A percentile compares a stretch with the other conserved stretches of the same genome.
phyloP scores from a whole-genome alignment of 108 stramenopile genomes.

The Skeletonema menzelii region DNA sequence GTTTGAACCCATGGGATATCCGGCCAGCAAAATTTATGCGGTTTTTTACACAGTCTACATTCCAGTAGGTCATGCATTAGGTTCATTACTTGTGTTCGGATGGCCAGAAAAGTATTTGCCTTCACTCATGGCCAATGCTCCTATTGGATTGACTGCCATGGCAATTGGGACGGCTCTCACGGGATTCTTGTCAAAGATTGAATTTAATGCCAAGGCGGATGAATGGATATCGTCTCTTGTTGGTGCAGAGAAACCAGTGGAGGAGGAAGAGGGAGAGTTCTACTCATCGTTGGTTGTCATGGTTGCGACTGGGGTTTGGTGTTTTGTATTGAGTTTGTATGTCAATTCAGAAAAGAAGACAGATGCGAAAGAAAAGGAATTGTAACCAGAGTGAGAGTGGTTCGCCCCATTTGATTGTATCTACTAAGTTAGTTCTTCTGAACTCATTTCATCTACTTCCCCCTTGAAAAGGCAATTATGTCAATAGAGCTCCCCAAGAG shows the following conservation, averaged over 20 bases:
- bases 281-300: constrained; percentile 83
- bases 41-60: constrained; percentile 76
- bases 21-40: constrained; percentile 78
- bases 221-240: constrained; percentile 39
- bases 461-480: neutral
- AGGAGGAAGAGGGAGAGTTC: constrained; percentile 69
- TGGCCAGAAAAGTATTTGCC: constrained; percentile 83
- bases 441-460: neutral
- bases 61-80: constrained; percentile 71
- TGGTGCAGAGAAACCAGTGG: constrained; percentile 3
- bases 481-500: neutral
- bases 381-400: constrained; percentile 13
- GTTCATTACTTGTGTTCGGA: constrained; percentile 78
- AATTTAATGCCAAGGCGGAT: constrained; percentile 61
- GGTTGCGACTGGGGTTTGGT: constrained; percentile 79
- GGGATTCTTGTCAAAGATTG: constrained; percentile 67
- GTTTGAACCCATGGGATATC: constrained; percentile 51
- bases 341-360: constrained; percentile 63
- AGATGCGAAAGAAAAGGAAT: constrained; percentile 47
- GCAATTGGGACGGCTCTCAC: constrained; percentile 69
- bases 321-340: constrained; percentile 65
- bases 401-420: neutral
- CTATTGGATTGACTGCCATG: constrained; percentile 85
- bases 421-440: neutral
- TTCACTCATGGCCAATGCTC: constrained; percentile 72